Conservation (phyloP, 2,329 filamentous ascomycete genomes). For the Ceratocystiopsis sp. region DNA sequence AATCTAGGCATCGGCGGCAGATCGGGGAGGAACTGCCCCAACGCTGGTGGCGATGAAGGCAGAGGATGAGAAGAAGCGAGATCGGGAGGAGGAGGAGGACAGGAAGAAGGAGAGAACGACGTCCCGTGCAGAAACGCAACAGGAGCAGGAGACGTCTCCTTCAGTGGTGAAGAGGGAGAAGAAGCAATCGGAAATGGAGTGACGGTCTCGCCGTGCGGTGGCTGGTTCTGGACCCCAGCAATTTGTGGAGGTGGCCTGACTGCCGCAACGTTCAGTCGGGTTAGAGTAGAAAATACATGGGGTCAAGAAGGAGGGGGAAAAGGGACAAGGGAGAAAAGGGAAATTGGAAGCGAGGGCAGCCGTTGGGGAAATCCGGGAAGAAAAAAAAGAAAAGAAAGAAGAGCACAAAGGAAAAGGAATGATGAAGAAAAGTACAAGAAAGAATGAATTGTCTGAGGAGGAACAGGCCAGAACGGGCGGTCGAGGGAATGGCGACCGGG, state of each 20-base stretch:
- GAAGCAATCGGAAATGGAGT: neutral
- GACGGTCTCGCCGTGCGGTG: no score
- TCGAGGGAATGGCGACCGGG: no score
- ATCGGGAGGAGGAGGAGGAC: neutral
- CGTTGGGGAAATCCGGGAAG: neutral
- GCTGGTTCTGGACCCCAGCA: no score
- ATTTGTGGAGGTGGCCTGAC: no score
- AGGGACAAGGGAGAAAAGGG: neutral
- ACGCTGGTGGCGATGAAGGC: neutral
- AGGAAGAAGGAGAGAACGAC: neutral
- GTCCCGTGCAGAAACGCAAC: no score
- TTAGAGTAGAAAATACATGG: neutral
- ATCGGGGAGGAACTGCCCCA: neutral
- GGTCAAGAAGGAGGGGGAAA: neutral
- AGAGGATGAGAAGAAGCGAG: neutral
- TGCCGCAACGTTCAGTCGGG: no score
- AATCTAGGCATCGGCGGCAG: conserved; percentile 20
- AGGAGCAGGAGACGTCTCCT: neutral
- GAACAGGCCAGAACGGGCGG: neutral
- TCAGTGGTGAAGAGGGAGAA: neutral
- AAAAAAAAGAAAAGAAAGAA: neutral
- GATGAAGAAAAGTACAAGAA: neutral
- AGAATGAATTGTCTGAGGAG: neutral
- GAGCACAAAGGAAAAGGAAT: neutral
- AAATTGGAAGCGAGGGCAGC: neutral